Conservation (phyloP, 2,329 filamentous ascomycete species). For the Verticillium isaacii region DNA sequence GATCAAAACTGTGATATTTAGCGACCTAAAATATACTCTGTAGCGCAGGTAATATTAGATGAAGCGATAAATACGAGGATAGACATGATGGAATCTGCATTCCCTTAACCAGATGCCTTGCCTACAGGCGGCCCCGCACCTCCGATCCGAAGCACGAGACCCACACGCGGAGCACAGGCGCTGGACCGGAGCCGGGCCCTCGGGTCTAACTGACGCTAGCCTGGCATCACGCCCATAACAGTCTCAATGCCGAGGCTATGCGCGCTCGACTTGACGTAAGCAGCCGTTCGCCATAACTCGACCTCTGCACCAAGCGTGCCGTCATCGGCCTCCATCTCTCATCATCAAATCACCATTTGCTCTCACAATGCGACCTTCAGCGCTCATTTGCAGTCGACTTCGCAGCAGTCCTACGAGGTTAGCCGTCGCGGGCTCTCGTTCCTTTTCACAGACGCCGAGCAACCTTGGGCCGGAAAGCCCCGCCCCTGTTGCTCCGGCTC, state of each 20-base stretch:
- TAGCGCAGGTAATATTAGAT: too few species aligned
- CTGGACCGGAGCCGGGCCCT: too few species aligned
- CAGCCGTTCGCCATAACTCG: neutral
- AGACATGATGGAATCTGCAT: too few species aligned
- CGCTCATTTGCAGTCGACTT: neutral
- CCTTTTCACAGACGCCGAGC: neutral
- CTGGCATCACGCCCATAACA: too few species aligned
- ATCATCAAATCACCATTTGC: neutral
- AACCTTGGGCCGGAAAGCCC: neutral
- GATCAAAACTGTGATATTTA: too few species aligned
- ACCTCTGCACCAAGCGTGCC: neutral
- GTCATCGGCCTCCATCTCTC: neutral
- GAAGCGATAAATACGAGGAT: too few species aligned
- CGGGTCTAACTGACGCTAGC: too few species aligned
- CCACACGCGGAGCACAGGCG: too few species aligned
- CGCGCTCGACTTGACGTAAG: neutral
- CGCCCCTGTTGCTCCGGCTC: neutral
- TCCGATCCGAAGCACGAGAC: too few species aligned
- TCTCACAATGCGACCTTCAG: neutral
- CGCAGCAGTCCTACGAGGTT: neutral
- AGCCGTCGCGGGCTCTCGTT: neutral
- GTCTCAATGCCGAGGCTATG: neutral
- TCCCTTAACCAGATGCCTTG: too few species aligned
- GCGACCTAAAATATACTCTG: too few species aligned
- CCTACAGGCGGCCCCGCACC: too few species aligned